Base-by-base conservation (phyloP, 2,329 filamentous ascomycete genomes). In the Dothideomycetidae sp. region DNA sequence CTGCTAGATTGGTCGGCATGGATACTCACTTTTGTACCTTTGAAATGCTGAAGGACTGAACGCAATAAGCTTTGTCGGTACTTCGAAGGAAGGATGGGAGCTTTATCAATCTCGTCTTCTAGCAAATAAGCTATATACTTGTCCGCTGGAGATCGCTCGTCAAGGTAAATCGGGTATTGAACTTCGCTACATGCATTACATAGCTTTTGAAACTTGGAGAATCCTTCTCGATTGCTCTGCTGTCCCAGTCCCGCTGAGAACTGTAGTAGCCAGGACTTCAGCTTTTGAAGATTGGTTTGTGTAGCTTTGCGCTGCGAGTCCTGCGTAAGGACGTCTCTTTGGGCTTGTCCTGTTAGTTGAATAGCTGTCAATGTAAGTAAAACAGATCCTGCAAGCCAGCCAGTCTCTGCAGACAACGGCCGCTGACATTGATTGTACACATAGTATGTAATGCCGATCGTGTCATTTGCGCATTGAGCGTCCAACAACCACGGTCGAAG, bases 381-480 rank as follows among this genome's bases (percentile, higher is more conserved):
- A 1, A 79, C 71, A 45, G 86, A 80, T 0, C 86, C 88, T 9
- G 81, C 77, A 29, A 92, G 64, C 49, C 94, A 94, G 0, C 76
- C 78, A 1, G 84, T 75, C 1, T 70, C 66, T 19, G 70, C 65
- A 3, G 56, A 59, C 3, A 98, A 64, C 52, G 88, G 76, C 4
- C 60, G 48, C 11, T 63, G 61, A 5, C 88, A 85, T 36, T 71
- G 69, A 4, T 71, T 64, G 10, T 96, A 65, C 1, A 99, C 68
- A 56, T 93, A 94, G 54, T 84, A 80, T 42, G 81, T 75, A 21
- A 98, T 71, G 0, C 86, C 88, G 31, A 96, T 67, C 1, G 82
- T 78, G 60, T 98, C 90, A 51, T 93, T 83, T 7, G 86, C 81
- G 56, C 88, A 96, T 51, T 92, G 80, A 0, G 78, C 70, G 47